Evolutionary conservation across 345 rosid species (phyloP).

Genomic region (Ceriops tagal): DNA sequence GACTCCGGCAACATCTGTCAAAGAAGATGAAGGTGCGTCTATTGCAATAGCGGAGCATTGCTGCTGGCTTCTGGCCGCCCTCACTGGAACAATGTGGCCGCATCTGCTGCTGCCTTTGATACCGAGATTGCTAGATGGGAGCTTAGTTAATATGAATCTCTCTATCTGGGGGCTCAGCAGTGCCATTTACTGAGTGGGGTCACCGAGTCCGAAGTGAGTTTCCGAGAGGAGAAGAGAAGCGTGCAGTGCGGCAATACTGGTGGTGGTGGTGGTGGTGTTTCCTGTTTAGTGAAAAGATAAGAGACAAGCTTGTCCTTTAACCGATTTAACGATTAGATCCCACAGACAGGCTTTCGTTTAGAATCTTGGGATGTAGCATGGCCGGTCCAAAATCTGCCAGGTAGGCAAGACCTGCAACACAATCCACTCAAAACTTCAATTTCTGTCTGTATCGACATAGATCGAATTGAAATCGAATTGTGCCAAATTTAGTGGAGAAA

Average conservation of each 20-base stretch:
- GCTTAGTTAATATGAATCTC: constrained; percentile 44
- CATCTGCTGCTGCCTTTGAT: constrained; percentile 9
- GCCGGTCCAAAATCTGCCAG: too few relatives aligned
- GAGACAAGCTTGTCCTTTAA: constrained; percentile 37
- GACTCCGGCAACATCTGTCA: constrained; percentile 51
- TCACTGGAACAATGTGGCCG: constrained; percentile 4
- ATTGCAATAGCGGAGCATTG: constrained; percentile 79
- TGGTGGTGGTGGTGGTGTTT: constrained; percentile 10
- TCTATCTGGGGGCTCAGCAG: constrained; percentile 54
- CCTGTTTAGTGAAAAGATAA: constrained; percentile 30
- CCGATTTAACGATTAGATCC: constrained; percentile 39
- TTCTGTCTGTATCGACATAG: too few relatives aligned
- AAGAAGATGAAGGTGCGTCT: constrained; percentile 58
- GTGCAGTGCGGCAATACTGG: neutral
- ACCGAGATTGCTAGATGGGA: constrained; percentile 16
- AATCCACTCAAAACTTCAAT: too few relatives aligned
- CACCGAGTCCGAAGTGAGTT: constrained; percentile 25
- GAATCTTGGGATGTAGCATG: too few relatives aligned
- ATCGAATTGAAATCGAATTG: too few relatives aligned
- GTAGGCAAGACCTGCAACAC: too few relatives aligned
- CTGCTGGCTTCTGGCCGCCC: constrained; percentile 26
- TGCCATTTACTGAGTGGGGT: constrained; percentile 52
- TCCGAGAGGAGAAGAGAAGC: constrained; percentile 9
- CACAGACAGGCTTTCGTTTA: neutral
- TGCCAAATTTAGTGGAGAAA: too few relatives aligned